These are phyloP conservation scores for Areca catechu DNA, from an alignment of 176 grass and related monocot species.

Conservation along the genomic window DNA sequence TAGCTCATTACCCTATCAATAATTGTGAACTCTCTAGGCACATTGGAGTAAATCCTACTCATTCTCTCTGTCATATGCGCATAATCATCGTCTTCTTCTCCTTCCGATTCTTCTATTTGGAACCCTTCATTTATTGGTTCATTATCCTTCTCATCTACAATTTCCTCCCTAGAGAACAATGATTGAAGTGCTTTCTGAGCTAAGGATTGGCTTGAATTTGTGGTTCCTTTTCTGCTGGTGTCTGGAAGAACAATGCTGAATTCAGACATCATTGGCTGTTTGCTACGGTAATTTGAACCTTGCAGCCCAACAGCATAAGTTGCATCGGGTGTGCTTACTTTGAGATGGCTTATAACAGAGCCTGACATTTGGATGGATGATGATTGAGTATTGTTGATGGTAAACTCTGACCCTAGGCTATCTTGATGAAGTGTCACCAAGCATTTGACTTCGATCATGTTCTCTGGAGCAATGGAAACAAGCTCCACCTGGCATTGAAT, in stretches of 20 bases:
- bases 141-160: neutral
- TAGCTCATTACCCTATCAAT: conserved; percentile 54
- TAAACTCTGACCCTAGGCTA: conserved; percentile 37
- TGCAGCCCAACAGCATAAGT: conserved; percentile 63
- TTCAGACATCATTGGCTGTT: conserved; percentile 33
- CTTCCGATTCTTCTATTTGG: conserved; percentile 33
- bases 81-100: conserved; percentile 70
- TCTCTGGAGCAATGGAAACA: conserved; percentile 29
- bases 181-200: conserved; percentile 8
- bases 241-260: conserved; percentile 52
- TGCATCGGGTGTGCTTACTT: conserved; percentile 81
- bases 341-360: conserved; percentile 59
- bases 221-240: neutral
- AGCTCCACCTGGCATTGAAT: conserved; percentile 47
- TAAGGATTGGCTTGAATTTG: neutral
- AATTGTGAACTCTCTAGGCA: conserved; percentile 63
- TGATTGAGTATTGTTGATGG: conserved; percentile 31
- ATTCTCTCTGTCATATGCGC: conserved; percentile 47
- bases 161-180: conserved; percentile 1
- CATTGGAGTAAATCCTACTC: conserved; percentile 53
- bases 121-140: neutral
- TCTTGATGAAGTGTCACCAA: conserved; percentile 45
- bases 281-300: conserved; percentile 49
- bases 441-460: conserved; percentile 35
- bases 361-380: conserved; percentile 37